phyloP scores from a whole-genome alignment of 2,329 filamentous ascomycete species.

The Botrytis medusae region DNA sequence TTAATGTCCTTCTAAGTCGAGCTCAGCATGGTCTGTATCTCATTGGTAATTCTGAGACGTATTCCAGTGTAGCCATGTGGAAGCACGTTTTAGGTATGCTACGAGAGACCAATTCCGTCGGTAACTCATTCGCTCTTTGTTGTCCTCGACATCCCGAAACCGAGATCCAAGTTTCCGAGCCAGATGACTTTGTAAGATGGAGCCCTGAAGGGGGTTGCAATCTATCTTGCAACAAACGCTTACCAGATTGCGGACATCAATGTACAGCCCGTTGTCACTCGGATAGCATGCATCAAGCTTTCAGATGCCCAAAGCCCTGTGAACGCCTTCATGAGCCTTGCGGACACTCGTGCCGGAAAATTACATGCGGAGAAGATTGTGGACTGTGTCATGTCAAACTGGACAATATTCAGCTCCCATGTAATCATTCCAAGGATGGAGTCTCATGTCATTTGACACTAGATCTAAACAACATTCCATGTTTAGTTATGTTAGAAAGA shows the following conservation, averaged over 20 bases:
- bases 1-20: constrained; percentile 67
- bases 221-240: constrained; percentile 35
- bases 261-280: constrained; percentile 51
- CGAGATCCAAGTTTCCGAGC: constrained; percentile 29
- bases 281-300: constrained; percentile 47
- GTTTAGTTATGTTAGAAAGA: constrained; percentile 48
- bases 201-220: constrained; percentile 59
- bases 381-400: constrained; percentile 42
- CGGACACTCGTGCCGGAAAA: constrained; percentile 45
- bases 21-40: constrained; percentile 71
- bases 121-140: constrained; percentile 51
- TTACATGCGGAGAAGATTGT: constrained; percentile 48
- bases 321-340: constrained; percentile 46
- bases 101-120: constrained; percentile 47
- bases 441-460: constrained; percentile 46
- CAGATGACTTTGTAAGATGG: constrained; percentile 40
- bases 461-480: constrained; percentile 48
- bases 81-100: constrained; percentile 55
- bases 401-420: constrained; percentile 39
- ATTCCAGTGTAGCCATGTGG: constrained; percentile 62
- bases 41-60: constrained; percentile 65
- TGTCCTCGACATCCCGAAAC: constrained; percentile 61
- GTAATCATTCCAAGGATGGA: constrained; percentile 43
- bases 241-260: constrained; percentile 47
- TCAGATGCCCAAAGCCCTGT: constrained; percentile 49